Base-by-base conservation (phyloP, 2,329 filamentous ascomycete genomes). In the Ophiostoma sp. region DNA sequence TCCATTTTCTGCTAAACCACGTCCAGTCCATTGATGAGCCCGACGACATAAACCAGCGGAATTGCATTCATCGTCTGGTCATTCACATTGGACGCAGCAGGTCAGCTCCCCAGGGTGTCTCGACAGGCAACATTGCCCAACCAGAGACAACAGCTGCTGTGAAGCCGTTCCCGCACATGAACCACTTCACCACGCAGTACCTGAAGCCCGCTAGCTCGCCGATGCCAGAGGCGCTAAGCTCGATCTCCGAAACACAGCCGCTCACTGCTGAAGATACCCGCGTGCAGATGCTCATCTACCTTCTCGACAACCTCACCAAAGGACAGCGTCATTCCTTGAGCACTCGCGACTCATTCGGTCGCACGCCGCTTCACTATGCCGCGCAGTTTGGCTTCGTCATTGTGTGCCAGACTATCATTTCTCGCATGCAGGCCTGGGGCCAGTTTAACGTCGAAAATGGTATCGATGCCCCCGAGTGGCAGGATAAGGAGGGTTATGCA, bases 381-480 rank as follows among this genome's bases (percentile, higher is more conserved):
- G 94, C 95, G 0, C 93, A 98, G 76, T 97, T 96, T 75, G 95
- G 95, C 2, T 93, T 97, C 73, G 91, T 95, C 3, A 86, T 92
- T n/a, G 89, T 97, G 9, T 97, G 92, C 75, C 85, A 96, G 75
- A 84, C 93, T 38, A 85, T 98, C 72, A 93, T 97, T 80, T 87
- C 89, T 71, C 89, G 90, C 74, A 93, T 99, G 88, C 91, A 94
- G 76, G 84, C 88, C 38, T 98, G 94, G 94, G 86, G 85, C 16
- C 88, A 96, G 73, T 97, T 97, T 75, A 85, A 96, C 74, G 88
- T 93, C 41, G 86, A 88, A 47, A 84, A 92, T 71, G 93, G 93
- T 9, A 96, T 99, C 65, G 94, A 98, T 76, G 90, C 91, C 0
- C 83, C 87, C 0, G 84, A 88, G 70, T 98, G 94, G 94, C 94